phyloP scores from a whole-genome alignment of 371 early-diverging fungal species.

The Amoeboaphelidium protococcarum region DNA sequence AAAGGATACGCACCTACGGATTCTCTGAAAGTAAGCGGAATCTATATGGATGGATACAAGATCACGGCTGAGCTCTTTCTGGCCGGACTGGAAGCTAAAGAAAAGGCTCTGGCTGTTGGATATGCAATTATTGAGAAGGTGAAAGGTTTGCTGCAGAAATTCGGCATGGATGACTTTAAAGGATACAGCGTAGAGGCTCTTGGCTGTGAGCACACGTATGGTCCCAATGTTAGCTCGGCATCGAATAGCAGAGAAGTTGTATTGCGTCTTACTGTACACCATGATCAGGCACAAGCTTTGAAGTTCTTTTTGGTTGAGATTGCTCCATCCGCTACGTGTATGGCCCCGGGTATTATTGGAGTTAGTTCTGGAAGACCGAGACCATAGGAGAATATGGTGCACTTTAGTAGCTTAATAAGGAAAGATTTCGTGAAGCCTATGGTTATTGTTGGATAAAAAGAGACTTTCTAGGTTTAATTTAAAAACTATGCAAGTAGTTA shows the following conservation, averaged over 20 bases:
- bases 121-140: constrained; percentile 28
- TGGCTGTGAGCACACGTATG: constrained; percentile 38
- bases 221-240: constrained; percentile 15
- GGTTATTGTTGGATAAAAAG: constrained; percentile 15
- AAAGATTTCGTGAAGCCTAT: constrained; percentile 19
- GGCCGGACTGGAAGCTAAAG: constrained; percentile 32
- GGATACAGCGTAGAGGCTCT: constrained; percentile 27
- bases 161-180: constrained; percentile 22
- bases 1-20: constrained; percentile 34
- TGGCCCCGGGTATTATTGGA: constrained; percentile 40
- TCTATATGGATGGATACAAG: constrained; percentile 37
- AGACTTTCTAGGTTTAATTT: too few species aligned
- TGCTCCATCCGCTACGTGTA: constrained; percentile 38
- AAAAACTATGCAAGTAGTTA: too few species aligned
- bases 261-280: constrained; percentile 28
- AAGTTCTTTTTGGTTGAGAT: constrained; percentile 30
- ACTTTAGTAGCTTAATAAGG: constrained; percentile 30
- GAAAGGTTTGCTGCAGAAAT: constrained; percentile 16
- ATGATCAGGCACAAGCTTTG: constrained; percentile 24
- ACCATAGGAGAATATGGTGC: constrained; percentile 30
- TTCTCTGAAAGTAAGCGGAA: constrained; percentile 33
- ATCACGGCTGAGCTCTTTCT: constrained; percentile 31
- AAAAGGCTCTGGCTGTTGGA: constrained; percentile 30
- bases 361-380: constrained; percentile 29
- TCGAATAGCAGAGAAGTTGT: constrained; percentile 29